Evolutionary conservation across 306 rosid species (phyloP).

Genomic region (Cercis canadensis): DNA sequence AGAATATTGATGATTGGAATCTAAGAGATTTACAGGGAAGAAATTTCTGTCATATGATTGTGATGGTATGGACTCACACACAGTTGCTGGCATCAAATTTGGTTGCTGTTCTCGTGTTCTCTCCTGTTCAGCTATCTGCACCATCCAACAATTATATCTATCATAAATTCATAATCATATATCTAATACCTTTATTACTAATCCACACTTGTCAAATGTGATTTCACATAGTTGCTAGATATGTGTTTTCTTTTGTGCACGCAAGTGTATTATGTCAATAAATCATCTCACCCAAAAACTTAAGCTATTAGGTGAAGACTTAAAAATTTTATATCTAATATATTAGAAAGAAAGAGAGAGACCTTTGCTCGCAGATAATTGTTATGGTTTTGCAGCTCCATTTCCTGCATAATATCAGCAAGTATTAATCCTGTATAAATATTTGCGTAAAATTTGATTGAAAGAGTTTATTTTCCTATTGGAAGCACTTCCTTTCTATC

Average conservation of each 20-base stretch:
- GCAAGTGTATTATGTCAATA: not conserved
- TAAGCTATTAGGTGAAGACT: no score
- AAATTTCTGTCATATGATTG: constrained; percentile 62
- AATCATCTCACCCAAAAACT: no score
- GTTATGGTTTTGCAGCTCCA: constrained; percentile 84
- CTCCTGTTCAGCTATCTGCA: constrained; percentile 82
- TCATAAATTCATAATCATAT: not conserved
- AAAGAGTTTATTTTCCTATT: no score
- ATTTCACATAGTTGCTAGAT: not conserved
- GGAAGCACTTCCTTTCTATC: no score
- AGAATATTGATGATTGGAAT: constrained; percentile 60
- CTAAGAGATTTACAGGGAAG: constrained; percentile 63
- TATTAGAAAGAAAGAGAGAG: constrained; percentile 19
- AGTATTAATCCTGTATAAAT: not conserved
- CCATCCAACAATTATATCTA: constrained; percentile 1
- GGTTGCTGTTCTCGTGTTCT: constrained; percentile 65
- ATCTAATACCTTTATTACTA: not conserved
- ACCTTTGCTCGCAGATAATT: constrained; percentile 90
- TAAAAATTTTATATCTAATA: no score
- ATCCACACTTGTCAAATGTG: not conserved
- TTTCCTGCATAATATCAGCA: constrained; percentile 63
- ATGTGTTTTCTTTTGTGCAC: no score
- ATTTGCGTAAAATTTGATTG: not conserved
- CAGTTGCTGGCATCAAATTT: constrained; percentile 58
- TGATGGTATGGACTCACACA: constrained; percentile 57